phyloP scores from a whole-genome alignment of 306 rosid species.

The Pyrus bretschneideri region DNA sequence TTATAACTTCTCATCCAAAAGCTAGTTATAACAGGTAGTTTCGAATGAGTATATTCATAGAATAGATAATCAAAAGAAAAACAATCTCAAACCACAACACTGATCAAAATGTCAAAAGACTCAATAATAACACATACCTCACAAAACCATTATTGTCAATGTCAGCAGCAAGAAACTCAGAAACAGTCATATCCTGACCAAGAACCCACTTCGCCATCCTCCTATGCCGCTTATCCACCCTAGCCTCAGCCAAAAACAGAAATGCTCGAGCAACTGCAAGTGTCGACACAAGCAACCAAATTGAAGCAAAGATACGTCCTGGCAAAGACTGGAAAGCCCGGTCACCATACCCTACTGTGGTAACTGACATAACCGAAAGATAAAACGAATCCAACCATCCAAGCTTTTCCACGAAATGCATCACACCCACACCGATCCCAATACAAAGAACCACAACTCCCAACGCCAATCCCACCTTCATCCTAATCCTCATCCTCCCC shows the following conservation, averaged over 20 bases:
- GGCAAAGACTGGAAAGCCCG: slow-evolving; percentile 61
- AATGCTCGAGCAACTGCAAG: slow-evolving; percentile 90
- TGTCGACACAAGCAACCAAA: slow-evolving; percentile 94
- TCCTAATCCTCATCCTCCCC: slow-evolving; percentile 97
- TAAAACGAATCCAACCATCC: slow-evolving; percentile 92
- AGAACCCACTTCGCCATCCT: slow-evolving; percentile 95
- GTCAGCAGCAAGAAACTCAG: slow-evolving; percentile 95
- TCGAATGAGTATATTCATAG: neutral
- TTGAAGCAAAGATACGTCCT: slow-evolving; percentile 80
- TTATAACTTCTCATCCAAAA: neutral
- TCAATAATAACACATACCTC: slow-evolving; percentile 43
- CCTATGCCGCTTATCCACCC: slow-evolving; percentile 94
- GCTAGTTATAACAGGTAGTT: too few relatives aligned
- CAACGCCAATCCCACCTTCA: slow-evolving; percentile 92
- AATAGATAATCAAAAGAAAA: neutral
- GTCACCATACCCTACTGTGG: slow-evolving; percentile 94
- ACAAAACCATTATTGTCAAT: slow-evolving; percentile 89
- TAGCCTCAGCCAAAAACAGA: slow-evolving; percentile 91
- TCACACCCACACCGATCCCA: slow-evolving; percentile 63
- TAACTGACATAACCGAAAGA: slow-evolving; percentile 95
- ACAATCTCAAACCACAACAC: neutral
- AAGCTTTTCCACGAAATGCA: slow-evolving; percentile 83
- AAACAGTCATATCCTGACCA: slow-evolving; percentile 89
- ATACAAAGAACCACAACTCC: slow-evolving; percentile 87
- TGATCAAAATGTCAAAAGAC: neutral